phyloP scores from a whole-genome alignment of 2,329 filamentous ascomycete genomes.

The Penicillium carneum region DNA sequence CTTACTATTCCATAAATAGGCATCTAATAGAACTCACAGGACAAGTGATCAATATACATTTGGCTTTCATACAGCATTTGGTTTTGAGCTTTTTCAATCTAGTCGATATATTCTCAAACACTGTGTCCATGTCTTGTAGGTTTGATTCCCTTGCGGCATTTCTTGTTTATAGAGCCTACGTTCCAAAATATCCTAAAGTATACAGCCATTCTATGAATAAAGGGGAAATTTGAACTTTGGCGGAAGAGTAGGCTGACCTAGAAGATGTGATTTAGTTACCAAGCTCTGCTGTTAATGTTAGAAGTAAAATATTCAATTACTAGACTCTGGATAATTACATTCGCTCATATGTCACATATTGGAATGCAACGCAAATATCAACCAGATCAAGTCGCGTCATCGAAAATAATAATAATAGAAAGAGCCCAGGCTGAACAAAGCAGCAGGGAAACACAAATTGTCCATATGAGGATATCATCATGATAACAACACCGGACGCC shows the following conservation, averaged over 20 bases:
- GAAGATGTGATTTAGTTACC: neutral
- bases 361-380: neutral
- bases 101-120: neutral
- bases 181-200: neutral
- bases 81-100: neutral
- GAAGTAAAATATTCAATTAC: constrained; percentile 1
- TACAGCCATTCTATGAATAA: neutral
- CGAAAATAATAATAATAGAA: neutral
- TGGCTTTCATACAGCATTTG: neutral
- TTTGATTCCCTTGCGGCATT: neutral
- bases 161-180: neutral
- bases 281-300: neutral
- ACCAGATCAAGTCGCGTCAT: neutral
- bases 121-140: neutral
- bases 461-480: constrained; percentile 15
- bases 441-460: constrained; percentile 7
- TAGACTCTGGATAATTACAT: neutral
- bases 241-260: neutral
- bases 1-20: neutral
- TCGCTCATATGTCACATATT: constrained; percentile 3
- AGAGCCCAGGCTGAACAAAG: neutral
- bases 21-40: neutral
- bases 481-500: constrained; percentile 19
- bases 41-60: neutral
- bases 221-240: neutral